Evolutionary conservation across 1,139 yeast species (phyloP), one percentile per base, ranked within the genome.

Genomic region (Yamadazyma blattariae): DNA sequence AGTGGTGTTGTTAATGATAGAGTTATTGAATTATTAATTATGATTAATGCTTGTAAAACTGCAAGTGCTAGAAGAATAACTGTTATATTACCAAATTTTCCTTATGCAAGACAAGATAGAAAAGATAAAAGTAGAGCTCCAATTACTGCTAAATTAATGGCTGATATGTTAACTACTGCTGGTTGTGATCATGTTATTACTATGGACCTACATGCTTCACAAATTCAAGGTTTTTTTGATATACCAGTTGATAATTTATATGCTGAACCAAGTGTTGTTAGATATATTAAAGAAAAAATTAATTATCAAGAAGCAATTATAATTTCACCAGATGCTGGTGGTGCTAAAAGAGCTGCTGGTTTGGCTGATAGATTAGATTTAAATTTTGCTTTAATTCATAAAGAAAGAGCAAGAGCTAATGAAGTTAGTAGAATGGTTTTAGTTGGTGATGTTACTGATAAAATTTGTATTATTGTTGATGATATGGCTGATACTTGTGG

Each of bases 401-500:
- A 84, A 54, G 94, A 84, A 61, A 69, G 92, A 59, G 87, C 85
- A 32, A 76, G 80, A 56, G 89, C 92, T 26, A 82, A 82, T 51
- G 89, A 83, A 60, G 86, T 82, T 13, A 75, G 84, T 21, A 69
- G 79, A 52, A 82, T 83, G 90, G 88, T 76, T 14, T 61, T 77
- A 36, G 94, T 84, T 28, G 94, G 94, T 47, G 92, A 84, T 59
- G 94, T 84, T 22, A 61, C 74, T 2, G 75, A 77, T 35, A 82
- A 82, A 51, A 72, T 80, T 3, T 83, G 92, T 62, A 67, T 84
- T 20, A 64, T 84, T 46, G 78, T 84, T 27, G 94, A 84, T 54
- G 94, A 84, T 54, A 83, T 84, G 86, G 90, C 90, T 17, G 92
- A 84, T 52, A 84, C 92, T 4, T 83, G 92, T 61, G 92, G 92